These are phyloP conservation scores for Zoysia pacifica DNA, from an alignment of 176 grass and related monocot genomes.

Conservation along the genomic window DNA sequence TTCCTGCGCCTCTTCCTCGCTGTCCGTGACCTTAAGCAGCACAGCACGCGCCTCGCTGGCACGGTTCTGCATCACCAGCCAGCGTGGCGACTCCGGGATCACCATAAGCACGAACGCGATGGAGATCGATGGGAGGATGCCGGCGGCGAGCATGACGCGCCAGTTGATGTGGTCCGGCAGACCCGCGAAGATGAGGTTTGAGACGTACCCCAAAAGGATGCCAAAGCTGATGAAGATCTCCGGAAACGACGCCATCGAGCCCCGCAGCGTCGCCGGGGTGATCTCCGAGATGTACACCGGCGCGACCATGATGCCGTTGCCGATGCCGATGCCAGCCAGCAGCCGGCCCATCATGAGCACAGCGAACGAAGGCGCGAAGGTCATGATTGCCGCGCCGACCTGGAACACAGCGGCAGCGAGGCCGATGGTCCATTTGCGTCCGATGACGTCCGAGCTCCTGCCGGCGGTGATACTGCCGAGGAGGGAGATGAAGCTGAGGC, in stretches of 20 bases:
- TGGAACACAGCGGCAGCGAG: conserved; percentile 70
- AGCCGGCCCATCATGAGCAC: conserved; percentile 65
- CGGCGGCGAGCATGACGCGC: conserved; percentile 66
- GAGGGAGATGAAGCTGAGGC: conserved; percentile 72
- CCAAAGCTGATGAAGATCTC: conserved; percentile 83
- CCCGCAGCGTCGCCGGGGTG: conserved; percentile 55
- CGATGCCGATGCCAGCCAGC: conserved; percentile 68
- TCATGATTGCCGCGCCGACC: conserved; percentile 59
- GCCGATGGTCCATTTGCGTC: conserved; percentile 74
- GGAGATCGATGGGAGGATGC: conserved; percentile 63
- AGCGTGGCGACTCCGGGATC: conserved; percentile 81
- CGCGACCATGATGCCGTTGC: conserved; percentile 74
- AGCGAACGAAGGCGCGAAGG: conserved; percentile 60
- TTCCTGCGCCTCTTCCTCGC: conserved; percentile 44
- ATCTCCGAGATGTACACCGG: conserved; percentile 83
- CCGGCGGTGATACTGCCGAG: conserved; percentile 64
- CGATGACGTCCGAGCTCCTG: conserved; percentile 56
- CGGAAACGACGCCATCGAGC: conserved; percentile 62
- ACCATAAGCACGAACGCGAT: conserved; percentile 59
- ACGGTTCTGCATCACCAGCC: conserved; percentile 61
- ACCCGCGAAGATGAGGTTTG: conserved; percentile 57
- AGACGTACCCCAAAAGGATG: conserved; percentile 75
- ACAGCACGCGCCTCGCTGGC: conserved; percentile 47
- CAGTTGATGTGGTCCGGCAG: conserved; percentile 61
- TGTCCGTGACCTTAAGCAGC: conserved; percentile 51